These are phyloP conservation scores for Extremus antarcticus DNA, from an alignment of 495 filamentous ascomycete genomes.

Conservation along the genomic window DNA sequence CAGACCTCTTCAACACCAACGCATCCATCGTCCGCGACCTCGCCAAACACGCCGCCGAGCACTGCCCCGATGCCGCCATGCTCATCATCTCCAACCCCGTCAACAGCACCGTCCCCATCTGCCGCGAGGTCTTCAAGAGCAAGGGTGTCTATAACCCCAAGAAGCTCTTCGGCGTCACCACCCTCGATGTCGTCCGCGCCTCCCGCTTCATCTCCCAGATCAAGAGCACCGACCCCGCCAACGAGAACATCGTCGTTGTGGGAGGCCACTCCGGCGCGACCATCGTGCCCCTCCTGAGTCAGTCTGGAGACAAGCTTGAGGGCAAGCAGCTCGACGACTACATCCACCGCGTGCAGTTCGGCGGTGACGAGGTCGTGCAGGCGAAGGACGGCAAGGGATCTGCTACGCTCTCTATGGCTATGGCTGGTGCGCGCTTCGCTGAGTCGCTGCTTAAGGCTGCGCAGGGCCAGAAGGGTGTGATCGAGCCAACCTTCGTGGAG, in stretches of 20 bases:
- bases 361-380: constrained; percentile 98
- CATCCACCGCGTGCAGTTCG: constrained; percentile 94
- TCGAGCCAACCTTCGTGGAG: constrained; percentile 96
- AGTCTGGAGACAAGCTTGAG: constrained; percentile 74
- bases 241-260: constrained; percentile 89
- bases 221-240: constrained; percentile 77
- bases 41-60: constrained; percentile 85
- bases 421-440: constrained; percentile 95
- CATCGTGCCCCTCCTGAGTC: constrained; percentile 93
- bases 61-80: constrained; percentile 84
- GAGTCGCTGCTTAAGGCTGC: constrained; percentile 87
- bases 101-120: constrained; percentile 98
- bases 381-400: constrained; percentile 98
- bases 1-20: constrained; percentile 99
- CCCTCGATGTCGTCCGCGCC: constrained; percentile 95
- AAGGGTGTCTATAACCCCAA: constrained; percentile 94
- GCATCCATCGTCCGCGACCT: constrained; percentile 98
- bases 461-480: constrained; percentile 85
- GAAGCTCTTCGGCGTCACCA: constrained; percentile 97
- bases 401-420: constrained; percentile 97
- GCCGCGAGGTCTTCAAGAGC: constrained; percentile 90
- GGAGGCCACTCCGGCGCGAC: constrained; percentile 97
- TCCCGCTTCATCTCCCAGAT: constrained; percentile 92
- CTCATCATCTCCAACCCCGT: constrained; percentile 98
- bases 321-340: constrained; percentile 65